Conservation (phyloP, 2,329 filamentous ascomycete species). For the Neoascochyta sp. region DNA sequence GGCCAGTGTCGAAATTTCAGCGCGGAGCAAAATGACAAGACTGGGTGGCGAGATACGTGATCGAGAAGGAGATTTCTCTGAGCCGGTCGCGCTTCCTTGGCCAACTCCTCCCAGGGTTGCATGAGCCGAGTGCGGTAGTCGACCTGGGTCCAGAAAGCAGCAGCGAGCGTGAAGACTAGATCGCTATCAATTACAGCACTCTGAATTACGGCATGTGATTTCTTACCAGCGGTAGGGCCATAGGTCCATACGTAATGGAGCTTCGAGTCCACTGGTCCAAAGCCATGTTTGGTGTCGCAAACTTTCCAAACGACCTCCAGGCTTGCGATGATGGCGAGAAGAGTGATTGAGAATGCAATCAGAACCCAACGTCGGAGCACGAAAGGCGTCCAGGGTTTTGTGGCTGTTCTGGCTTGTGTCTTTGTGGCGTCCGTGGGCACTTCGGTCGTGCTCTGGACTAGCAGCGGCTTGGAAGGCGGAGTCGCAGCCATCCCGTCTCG, state of each 20-base stretch:
- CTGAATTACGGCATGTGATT: not conserved
- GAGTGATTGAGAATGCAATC: not conserved
- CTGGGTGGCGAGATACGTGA: conserved; percentile 4
- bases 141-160: conserved; percentile 5
- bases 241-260: conserved; percentile 4
- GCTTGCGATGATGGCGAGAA: conserved; percentile 2
- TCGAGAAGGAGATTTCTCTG: conserved; percentile 2
- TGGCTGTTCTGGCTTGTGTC: not conserved
- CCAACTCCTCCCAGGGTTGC: conserved; percentile 4
- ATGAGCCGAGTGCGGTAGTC: conserved; percentile 5
- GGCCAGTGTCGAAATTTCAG: not conserved
- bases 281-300: conserved; percentile 1
- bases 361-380: conserved; percentile 5
- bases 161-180: conserved; percentile 3
- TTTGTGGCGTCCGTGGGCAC: no score
- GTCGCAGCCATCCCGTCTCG: no score
- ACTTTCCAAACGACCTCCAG: conserved; percentile 4
- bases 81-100: not conserved
- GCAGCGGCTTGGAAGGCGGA: no score
- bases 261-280: conserved; percentile 1
- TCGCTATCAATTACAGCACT: not conserved
- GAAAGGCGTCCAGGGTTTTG: conserved; percentile 2
- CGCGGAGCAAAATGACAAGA: not conserved
- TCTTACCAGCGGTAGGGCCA: conserved; percentile 4
- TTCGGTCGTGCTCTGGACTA: no score